These are phyloP conservation scores for Picochlorum sp. DNA, from an alignment of 139 green algal species.

Conservation along the genomic window DNA sequence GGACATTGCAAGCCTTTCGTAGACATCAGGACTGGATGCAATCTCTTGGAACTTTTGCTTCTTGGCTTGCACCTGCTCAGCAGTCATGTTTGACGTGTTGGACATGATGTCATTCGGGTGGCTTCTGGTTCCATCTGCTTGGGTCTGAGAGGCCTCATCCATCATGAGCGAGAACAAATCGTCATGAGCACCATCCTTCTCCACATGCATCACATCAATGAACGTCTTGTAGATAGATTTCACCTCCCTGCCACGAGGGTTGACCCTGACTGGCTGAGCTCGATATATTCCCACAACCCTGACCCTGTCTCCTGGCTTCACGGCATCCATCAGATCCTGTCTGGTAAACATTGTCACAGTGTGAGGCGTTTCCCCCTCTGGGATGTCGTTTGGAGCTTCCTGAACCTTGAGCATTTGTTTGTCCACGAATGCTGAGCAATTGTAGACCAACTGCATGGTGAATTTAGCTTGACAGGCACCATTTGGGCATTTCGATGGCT, in stretches of 20 bases:
- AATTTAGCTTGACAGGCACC: slow-evolving; percentile 41
- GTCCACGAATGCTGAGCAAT: slow-evolving; percentile 76
- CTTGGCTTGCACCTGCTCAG: slow-evolving; percentile 26
- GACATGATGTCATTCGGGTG: not conserved
- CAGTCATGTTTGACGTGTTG: slow-evolving; percentile 27
- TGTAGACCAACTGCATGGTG: slow-evolving; percentile 73
- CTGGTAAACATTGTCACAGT: slow-evolving; percentile 71
- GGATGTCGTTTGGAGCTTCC: slow-evolving; percentile 91
- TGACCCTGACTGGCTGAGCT: slow-evolving; percentile 72
- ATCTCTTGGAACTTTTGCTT: slow-evolving; percentile 38
- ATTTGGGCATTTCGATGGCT: slow-evolving; percentile 63
- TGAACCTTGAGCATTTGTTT: slow-evolving; percentile 83
- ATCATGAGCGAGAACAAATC: slow-evolving; percentile 40
- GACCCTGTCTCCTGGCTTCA: slow-evolving; percentile 74
- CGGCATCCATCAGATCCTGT: slow-evolving; percentile 76
- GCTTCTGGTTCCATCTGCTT: not conserved
- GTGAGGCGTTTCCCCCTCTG: slow-evolving; percentile 95
- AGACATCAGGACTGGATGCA: slow-evolving; percentile 65
- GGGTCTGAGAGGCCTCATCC: slow-evolving; percentile 5
- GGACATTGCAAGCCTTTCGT: slow-evolving; percentile 71
- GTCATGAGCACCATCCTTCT: slow-evolving; percentile 43
- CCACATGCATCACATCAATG: slow-evolving; percentile 87
- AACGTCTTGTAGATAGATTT: slow-evolving; percentile 62
- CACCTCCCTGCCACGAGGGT: slow-evolving; percentile 63
- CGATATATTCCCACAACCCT: slow-evolving; percentile 76